Base-by-base conservation (phyloP, 208 protist species). In the Trypanosoma theileri region DNA sequence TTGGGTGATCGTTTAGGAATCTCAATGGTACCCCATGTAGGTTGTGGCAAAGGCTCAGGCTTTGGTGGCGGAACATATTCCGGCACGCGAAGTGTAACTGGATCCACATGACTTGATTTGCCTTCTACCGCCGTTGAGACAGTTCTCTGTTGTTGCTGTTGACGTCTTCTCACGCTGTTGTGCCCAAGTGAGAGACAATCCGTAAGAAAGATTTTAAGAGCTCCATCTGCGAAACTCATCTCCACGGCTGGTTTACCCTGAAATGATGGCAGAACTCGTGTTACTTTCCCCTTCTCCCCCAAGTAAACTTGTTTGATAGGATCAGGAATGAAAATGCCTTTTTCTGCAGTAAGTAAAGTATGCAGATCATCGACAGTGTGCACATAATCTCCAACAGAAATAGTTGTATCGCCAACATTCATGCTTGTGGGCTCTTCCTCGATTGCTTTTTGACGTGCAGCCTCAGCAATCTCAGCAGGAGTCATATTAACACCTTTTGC, bases 181-280 rank as follows among this genome's bases (percentile, higher is more conserved):
- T 78, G 41, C 4, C 50, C 66, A 12, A 86, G 19, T 41, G 70
- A 71, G 14, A 96, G 72, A 60, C 91, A 96, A 45, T 91, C 80
- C 3, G 66, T 73, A 58, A 94, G 86, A 69, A 96, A 96, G 13
- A 88, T 51, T 60, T 94, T 94, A 11, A 67, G 28, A 6, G 79
- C 85, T 26, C 85, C 86, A 70, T 96, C 91, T 7, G 88, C 88
- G 64, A 96, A 96, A 60, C 77, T 64, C 44, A 96, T 72, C 68
- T 93, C 88, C 40, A 94, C 85, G 24, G 91, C 91, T 13, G 79
- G 71, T 65, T 88, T 92, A 17, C 85, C 88, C 21, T 93, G 80
- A 66, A 93, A 93, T 9, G 80, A 80, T 7, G 71, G 55, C 67
- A 91, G 69, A 35, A 94, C 79, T 8, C 79, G 83, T 35, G 77